These are phyloP conservation scores for Paramecium tetraurelia DNA, from an alignment of 73 alveolate species.

Conservation along the genomic window DNA sequence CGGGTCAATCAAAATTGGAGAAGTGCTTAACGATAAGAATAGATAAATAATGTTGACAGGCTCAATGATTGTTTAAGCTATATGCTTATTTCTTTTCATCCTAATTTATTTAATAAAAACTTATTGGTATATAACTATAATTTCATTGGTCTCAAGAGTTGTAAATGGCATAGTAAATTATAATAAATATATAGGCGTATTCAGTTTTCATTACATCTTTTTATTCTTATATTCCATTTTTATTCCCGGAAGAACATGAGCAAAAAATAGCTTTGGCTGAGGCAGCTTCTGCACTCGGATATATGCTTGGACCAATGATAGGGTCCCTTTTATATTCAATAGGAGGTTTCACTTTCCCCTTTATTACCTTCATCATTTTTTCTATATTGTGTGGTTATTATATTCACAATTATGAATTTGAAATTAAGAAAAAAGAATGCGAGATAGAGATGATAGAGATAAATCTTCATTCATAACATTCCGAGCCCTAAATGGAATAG, in stretches of 20 bases:
- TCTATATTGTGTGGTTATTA: not conserved
- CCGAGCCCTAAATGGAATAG: not conserved
- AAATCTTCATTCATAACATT: not conserved
- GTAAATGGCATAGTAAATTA: not conserved
- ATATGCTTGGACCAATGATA: not conserved
- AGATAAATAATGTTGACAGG: not conserved
- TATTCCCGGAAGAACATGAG: not conserved
- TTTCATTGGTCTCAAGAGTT: not conserved
- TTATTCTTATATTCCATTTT: not conserved
- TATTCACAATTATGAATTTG: not conserved
- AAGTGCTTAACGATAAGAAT: not conserved
- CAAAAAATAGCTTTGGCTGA: not conserved
- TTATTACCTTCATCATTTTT: not conserved
- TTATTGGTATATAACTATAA: not conserved
- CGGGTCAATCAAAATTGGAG: not conserved
- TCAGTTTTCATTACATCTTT: not conserved
- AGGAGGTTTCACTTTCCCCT: not conserved
- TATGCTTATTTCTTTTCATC: not conserved
- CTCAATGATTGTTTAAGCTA: not conserved
- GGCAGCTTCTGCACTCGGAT: not conserved
- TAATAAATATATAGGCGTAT: not conserved
- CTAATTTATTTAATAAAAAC: not conserved
- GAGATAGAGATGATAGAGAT: not conserved
- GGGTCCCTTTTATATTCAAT: not conserved
- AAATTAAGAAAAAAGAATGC: not conserved